Evolutionary conservation across 192 early-diverging fungal species (phyloP).

Genomic region (Coemansia sp.): DNA sequence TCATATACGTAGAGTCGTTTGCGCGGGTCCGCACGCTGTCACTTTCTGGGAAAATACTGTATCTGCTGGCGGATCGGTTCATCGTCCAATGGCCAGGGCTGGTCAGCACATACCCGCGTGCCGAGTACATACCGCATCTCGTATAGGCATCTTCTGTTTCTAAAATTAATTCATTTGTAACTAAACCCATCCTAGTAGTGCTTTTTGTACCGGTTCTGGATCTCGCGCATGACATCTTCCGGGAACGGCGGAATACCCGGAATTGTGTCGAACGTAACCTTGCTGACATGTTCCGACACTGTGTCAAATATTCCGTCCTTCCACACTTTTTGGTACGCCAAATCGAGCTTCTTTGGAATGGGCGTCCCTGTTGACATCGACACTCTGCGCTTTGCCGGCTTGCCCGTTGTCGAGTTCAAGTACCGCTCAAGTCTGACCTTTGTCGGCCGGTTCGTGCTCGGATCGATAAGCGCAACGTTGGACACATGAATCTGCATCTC

Average conservation of each 20-base stretch:
- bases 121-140: conserved; percentile 64
- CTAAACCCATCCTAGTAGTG: conserved; percentile 16
- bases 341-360: conserved; percentile 31
- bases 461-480: conserved; percentile 72
- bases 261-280: conserved; percentile 35
- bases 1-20: conserved; percentile 90
- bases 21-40: conserved; percentile 85
- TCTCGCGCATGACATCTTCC: conserved; percentile 44
- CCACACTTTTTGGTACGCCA: conserved; percentile 46
- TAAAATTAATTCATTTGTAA: conserved; percentile 2
- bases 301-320: conserved; percentile 39
- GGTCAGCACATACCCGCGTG: conserved; percentile 55
- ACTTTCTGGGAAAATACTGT: conserved; percentile 81
- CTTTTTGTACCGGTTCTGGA: conserved; percentile 47
- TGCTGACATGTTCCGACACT: conserved; percentile 25
- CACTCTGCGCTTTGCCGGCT: conserved; percentile 31
- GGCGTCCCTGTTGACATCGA: conserved; percentile 30
- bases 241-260: conserved; percentile 50
- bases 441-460: conserved; percentile 48
- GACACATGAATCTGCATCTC: conserved; percentile 71
- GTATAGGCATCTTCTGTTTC: conserved; percentile 43
- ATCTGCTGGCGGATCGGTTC: conserved; percentile 78
- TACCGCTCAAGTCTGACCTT: conserved; percentile 24
- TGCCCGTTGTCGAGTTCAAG: conserved; percentile 26
- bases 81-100: conserved; percentile 88